Evolutionary conservation across 2,329 filamentous ascomycete species (phyloP).

Genomic region (Colletotrichum musicola): DNA sequence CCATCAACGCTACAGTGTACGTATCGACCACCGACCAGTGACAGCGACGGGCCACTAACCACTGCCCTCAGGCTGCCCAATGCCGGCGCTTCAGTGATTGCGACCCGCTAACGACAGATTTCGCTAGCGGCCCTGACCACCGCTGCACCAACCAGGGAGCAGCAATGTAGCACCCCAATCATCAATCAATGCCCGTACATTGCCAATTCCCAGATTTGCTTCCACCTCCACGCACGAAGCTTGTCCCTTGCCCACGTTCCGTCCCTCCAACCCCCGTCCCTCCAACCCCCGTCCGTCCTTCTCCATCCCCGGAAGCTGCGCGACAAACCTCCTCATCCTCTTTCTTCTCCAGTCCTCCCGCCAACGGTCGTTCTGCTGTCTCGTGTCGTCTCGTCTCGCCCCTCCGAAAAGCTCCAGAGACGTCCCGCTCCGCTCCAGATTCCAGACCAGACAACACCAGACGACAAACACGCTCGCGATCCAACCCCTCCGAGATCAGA

Average conservation of each 20-base stretch:
- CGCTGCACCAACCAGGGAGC: conserved; percentile 22
- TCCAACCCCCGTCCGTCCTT: conserved; percentile 4
- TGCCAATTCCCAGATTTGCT: conserved; percentile 28
- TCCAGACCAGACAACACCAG: neutral
- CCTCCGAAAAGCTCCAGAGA: neutral
- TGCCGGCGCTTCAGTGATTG: conserved; percentile 21
- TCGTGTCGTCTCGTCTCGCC: neutral
- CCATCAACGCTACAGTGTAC: too few relatives aligned
- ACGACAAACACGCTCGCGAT: conserved; percentile 1
- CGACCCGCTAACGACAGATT: conserved; percentile 30
- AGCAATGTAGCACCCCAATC: too few relatives aligned
- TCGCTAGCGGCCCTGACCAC: conserved; percentile 14
- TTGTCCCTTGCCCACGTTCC: conserved; percentile 32
- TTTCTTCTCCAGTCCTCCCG: neutral
- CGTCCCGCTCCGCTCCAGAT: too few relatives aligned
- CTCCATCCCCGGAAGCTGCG: conserved; percentile 19
- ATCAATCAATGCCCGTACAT: conserved; percentile 2
- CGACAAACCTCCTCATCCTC: conserved; percentile 5
- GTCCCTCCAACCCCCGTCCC: too few relatives aligned
- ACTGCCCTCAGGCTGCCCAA: conserved; percentile 2
- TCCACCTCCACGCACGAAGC: conserved; percentile 21
- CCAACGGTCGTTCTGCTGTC: neutral
- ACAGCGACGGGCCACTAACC: too few relatives aligned
- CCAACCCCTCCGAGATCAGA: neutral
- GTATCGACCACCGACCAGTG: too few relatives aligned